phyloP scores from a whole-genome alignment of 257 asterid species.

The Salvia rosmarinus region DNA sequence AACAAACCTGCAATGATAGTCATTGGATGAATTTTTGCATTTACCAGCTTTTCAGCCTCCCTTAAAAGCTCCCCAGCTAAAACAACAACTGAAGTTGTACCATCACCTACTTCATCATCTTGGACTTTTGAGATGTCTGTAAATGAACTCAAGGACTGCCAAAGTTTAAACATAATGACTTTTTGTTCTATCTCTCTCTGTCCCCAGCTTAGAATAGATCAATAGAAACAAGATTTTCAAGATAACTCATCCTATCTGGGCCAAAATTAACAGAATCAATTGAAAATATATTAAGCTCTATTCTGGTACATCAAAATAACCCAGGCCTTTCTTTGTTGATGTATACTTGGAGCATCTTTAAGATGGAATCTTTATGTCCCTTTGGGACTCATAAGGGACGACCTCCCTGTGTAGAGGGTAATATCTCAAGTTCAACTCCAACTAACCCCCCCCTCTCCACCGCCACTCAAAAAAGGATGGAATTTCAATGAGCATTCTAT shows the following conservation, averaged over 20 bases:
- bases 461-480: neutral
- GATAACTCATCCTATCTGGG: neutral
- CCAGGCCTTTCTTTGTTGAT: neutral
- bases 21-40: conserved; percentile 92
- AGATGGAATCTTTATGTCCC: neutral
- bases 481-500: neutral
- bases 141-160: conserved; percentile 43
- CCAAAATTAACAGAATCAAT: conserved; percentile 11
- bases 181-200: neutral
- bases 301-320: neutral
- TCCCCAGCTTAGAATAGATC: neutral
- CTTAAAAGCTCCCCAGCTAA: conserved; percentile 97
- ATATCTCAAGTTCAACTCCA: too few species aligned
- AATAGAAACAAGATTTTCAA: neutral
- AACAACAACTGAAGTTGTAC: conserved; percentile 96
- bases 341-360: neutral
- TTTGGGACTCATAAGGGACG: neutral
- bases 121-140: conserved; percentile 96
- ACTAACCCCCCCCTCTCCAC: too few species aligned
- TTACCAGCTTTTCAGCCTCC: conserved; percentile 96
- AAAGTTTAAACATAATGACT: neutral
- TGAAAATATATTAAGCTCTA: neutral
- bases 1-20: conserved; percentile 79
- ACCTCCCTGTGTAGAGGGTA: neutral
- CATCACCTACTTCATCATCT: conserved; percentile 99